These are phyloP conservation scores for Tarenaya hassleriana DNA, from an alignment of 345 rosid genomes.

Conservation along the genomic window DNA sequence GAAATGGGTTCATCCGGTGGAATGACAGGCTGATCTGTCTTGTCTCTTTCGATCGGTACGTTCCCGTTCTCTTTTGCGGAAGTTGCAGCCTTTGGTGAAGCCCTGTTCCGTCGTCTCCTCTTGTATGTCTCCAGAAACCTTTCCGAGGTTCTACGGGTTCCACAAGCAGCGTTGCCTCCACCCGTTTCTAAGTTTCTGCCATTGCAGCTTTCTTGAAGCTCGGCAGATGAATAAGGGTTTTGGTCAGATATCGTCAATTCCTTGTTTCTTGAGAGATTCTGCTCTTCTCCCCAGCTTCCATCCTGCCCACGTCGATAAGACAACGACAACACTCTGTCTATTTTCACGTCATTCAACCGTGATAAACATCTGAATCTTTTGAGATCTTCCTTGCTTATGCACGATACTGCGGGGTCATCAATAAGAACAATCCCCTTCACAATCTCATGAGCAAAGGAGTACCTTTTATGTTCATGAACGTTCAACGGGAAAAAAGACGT, in stretches of 20 bases:
- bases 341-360: constrained; percentile 34
- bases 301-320: constrained; percentile 26
- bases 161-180: constrained; percentile 8
- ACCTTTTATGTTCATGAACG: constrained; percentile 44
- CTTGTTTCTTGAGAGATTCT: constrained; percentile 17
- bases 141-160: constrained; percentile 19
- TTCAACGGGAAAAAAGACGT: constrained; percentile 36
- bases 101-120: constrained; percentile 25
- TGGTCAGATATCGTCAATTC: constrained; percentile 12
- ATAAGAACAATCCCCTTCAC: constrained; percentile 52
- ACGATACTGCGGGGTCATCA: constrained; percentile 36
- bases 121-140: constrained; percentile 3
- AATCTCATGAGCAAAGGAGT: constrained; percentile 33
- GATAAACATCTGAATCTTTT: constrained; percentile 43
- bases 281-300: constrained; percentile 17
- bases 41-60: constrained; percentile 14
- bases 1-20: constrained; percentile 24
- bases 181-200: constrained; percentile 19
- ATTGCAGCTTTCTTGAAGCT: constrained; percentile 13
- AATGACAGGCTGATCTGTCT: constrained; percentile 22
- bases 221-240: constrained; percentile 19
- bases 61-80: constrained; percentile 11
- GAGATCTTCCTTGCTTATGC: constrained; percentile 30
- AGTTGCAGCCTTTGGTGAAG: constrained; percentile 8
- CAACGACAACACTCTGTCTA: constrained; percentile 33